Evolutionary conservation across 2,329 filamentous ascomycete genomes (phyloP).

Genomic region (Penicillium sp.): DNA sequence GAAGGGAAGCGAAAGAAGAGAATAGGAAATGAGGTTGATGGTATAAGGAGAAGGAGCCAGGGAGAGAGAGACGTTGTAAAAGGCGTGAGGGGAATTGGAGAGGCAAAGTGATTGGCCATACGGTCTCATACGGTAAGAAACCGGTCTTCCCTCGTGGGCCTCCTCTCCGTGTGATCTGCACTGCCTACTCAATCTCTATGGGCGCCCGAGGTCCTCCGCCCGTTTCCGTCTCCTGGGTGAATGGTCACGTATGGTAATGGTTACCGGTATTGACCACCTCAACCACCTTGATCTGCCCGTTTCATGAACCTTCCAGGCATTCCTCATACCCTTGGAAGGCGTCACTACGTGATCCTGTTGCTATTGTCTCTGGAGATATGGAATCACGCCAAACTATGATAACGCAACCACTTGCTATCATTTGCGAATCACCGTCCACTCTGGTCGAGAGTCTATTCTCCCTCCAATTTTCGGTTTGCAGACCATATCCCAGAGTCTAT

Average conservation of each 20-base stretch:
- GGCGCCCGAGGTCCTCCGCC: conserved; percentile 12
- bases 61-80: conserved; percentile 19
- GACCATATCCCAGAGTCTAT: not conserved
- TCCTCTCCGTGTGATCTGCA: conserved; percentile 7
- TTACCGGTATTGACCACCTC: conserved; percentile 16
- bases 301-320: conserved; percentile 33
- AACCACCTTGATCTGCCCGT: conserved; percentile 14
- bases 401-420: not conserved
- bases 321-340: conserved; percentile 22
- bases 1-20: conserved; percentile 11
- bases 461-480: not conserved
- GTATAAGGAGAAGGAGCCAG: conserved; percentile 18
- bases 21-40: conserved; percentile 16
- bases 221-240: conserved; percentile 12
- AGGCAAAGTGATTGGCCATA: conserved; percentile 13
- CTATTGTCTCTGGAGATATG: not conserved
- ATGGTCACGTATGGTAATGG: conserved; percentile 5
- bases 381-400: not conserved
- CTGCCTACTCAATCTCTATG: not conserved
- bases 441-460: not conserved
- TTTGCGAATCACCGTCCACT: too few species aligned
- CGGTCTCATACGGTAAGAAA: conserved; percentile 14
- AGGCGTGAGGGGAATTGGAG: conserved; percentile 20
- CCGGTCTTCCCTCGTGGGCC: conserved; percentile 22
- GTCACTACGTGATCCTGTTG: conserved; percentile 11